Percentiles rank a stretch among this genome's conserved stretches.
Conservation (phyloP, 495 filamentous ascomycete genomes). For the Daldinia grandis region DNA sequence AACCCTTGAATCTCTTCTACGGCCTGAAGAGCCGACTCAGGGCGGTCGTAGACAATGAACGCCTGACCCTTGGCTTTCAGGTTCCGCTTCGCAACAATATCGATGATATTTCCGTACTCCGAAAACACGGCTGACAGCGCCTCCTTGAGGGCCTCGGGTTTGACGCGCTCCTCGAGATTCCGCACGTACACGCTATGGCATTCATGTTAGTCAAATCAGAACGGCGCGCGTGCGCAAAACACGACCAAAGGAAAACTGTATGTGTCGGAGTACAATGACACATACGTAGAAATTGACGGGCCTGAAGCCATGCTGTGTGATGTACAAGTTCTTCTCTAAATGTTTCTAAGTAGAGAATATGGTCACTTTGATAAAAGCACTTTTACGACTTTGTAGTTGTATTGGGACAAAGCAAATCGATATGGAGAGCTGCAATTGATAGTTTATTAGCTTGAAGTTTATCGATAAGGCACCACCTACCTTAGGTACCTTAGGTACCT, state of each 20-base stretch:
- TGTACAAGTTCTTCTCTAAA: background rate
- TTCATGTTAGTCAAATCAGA: constrained; percentile 36
- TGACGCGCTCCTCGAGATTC: constrained; percentile 94
- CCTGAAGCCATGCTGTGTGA: constrained; percentile 49
- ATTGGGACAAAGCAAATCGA: constrained; percentile 2
- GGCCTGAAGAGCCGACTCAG: constrained; percentile 77
- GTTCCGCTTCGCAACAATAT: constrained; percentile 92
- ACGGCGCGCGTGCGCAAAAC: background rate
- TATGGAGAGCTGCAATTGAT: background rate
- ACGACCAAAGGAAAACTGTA: constrained; percentile 36
- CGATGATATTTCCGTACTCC: constrained; percentile 89
- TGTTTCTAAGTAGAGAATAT: background rate
- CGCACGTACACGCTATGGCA: constrained; percentile 72
- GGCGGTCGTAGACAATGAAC: constrained; percentile 89
- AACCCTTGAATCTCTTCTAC: constrained; percentile 94
- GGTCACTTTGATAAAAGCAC: constrained; percentile 2
- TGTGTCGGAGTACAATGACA: constrained; percentile 74
- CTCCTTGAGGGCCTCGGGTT: constrained; percentile 77
- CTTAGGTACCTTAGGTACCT: no score
- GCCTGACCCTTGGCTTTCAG: constrained; percentile 95
- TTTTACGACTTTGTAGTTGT: background rate
- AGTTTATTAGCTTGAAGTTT: background rate
- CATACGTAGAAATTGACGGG: constrained; percentile 65
- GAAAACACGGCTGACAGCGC: constrained; percentile 81
- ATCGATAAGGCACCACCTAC: constrained; percentile 26